A percentile compares a stretch with the other conserved stretches of the same genome.
Evolutionary conservation across 345 rosid species (phyloP).

Genomic region (Gossypium thurberi): DNA sequence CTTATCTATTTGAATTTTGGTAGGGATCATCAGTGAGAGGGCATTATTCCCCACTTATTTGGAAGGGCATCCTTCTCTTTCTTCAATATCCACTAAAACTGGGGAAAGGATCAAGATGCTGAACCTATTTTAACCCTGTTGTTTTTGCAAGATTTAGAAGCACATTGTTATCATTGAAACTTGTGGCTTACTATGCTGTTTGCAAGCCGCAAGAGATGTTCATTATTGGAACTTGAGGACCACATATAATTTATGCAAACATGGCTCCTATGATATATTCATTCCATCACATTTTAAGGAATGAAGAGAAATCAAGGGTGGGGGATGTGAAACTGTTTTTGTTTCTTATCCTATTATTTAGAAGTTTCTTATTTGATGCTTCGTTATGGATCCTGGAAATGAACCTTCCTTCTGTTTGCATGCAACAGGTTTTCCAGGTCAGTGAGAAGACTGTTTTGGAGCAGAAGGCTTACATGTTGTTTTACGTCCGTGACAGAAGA

Average conservation of each 20-base stretch:
- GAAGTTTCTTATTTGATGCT: neutral
- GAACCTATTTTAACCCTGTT: neutral
- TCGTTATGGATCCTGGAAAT: conserved; percentile 4
- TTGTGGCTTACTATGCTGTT: neutral
- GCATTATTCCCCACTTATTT: conserved; percentile 6
- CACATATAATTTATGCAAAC: neutral
- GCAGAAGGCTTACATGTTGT: conserved; percentile 96
- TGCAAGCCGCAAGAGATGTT: neutral
- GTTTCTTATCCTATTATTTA: conserved; percentile 4
- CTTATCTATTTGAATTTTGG: conserved; percentile 16
- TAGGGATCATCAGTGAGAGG: neutral
- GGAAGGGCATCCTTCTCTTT: neutral
- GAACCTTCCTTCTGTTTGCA: neutral
- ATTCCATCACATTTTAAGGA: neutral
- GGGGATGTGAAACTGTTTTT: neutral
- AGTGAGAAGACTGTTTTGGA: conserved; percentile 67
- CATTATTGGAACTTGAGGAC: conserved; percentile 1
- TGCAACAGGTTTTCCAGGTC: conserved; percentile 72
- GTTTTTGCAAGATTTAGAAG: neutral
- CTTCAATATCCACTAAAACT: neutral
- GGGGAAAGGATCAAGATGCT: neutral
- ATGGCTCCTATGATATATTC: neutral
- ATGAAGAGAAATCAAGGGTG: neutral
- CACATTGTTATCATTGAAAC: neutral
- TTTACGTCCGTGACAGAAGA: conserved; percentile 87